Evolutionary conservation across 129 eudicot genomes (phyloP).

Genomic region (Flaveria bidentis): DNA sequence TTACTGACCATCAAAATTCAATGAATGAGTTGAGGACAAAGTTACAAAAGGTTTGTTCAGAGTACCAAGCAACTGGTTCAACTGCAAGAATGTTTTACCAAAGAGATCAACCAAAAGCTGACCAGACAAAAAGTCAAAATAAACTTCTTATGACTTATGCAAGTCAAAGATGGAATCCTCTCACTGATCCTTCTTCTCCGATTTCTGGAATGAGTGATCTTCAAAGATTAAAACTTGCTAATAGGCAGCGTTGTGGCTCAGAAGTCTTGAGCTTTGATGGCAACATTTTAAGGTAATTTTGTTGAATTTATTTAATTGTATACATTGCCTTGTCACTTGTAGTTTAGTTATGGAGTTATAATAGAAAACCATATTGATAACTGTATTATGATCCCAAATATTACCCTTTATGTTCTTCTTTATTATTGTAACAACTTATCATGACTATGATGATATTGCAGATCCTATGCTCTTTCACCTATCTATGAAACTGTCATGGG

Average conservation of each 20-base stretch:
- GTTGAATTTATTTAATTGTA: slow-evolving; percentile 15
- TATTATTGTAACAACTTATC: too few species aligned
- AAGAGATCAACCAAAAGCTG: slow-evolving; percentile 69
- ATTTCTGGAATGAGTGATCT: slow-evolving; percentile 77
- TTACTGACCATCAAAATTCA: slow-evolving; percentile 73
- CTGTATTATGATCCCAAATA: neutral
- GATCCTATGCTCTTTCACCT: slow-evolving; percentile 86
- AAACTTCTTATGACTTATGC: slow-evolving; percentile 86
- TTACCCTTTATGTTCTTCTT: too few species aligned
- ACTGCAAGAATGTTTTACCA: slow-evolving; percentile 87
- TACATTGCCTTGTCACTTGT: neutral
- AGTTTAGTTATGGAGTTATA: neutral
- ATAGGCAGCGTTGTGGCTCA: slow-evolving; percentile 74
- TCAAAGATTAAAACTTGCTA: slow-evolving; percentile 75
- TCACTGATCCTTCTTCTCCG: slow-evolving; percentile 89
- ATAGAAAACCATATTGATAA: neutral
- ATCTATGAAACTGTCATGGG: slow-evolving; percentile 73
- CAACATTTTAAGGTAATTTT: slow-evolving; percentile 63
- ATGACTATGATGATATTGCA: slow-evolving; percentile 24
- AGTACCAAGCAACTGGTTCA: slow-evolving; percentile 89
- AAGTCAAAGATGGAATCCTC: slow-evolving; percentile 95
- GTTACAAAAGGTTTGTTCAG: slow-evolving; percentile 73
- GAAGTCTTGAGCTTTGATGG: slow-evolving; percentile 99
- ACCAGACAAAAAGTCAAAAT: slow-evolving; percentile 36
- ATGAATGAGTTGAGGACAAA: slow-evolving; percentile 84